Evolutionary conservation across 257 asterid species (phyloP), one percentile per base, ranked within the genome.

Genomic region (Eustoma russellianum): DNA sequence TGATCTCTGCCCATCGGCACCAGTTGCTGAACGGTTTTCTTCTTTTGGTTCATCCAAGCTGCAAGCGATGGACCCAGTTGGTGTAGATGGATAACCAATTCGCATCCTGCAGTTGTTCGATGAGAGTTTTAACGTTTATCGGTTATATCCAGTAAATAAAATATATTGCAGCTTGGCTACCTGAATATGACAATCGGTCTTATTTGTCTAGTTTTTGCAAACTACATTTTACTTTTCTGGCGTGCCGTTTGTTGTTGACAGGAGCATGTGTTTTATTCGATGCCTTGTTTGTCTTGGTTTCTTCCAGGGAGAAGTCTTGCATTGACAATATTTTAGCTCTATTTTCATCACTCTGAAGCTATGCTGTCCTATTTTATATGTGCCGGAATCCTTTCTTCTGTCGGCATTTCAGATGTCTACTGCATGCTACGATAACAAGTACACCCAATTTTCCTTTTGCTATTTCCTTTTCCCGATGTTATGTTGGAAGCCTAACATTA

Each of bases 101-200:
- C 9, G 66, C 72, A 58, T 66, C 72, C 72, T 57, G 72, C 72
- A 54, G 59, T 47, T 6, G 12, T 63, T 44, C 33, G 13, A 24
- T 33, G 24, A 7, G 33, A 48, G 53, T 34, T 15, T 43, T 24
- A 48, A 28, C 30, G 5, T 44, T 48, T 34, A 17, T 16, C 5
- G 38, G 45, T 35, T 35, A 35, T 9, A 46, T 33, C 35, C 41
- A 50, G 33, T 40, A 45, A 30, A 56, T 56, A 34, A 35, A 35
- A 35, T 44, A 53, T n/a, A 50, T 56, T 18, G 64, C 48, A 5
- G 41, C 9, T n/a, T n/a, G n/a, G n/a, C n/a, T n/a, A n/a, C n/a
- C n/a, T n/a, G n/a, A n/a, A n/a, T n/a, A n/a, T n/a, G n/a, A n/a
- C n/a, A n/a, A n/a, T n/a, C n/a, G n/a, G n/a, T 30, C 52, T 41